A percentile compares a stretch with the other conserved stretches of the same genome.
phyloP scores from a whole-genome alignment of 2,329 filamentous ascomycete species.

The Thelonectria discophora region DNA sequence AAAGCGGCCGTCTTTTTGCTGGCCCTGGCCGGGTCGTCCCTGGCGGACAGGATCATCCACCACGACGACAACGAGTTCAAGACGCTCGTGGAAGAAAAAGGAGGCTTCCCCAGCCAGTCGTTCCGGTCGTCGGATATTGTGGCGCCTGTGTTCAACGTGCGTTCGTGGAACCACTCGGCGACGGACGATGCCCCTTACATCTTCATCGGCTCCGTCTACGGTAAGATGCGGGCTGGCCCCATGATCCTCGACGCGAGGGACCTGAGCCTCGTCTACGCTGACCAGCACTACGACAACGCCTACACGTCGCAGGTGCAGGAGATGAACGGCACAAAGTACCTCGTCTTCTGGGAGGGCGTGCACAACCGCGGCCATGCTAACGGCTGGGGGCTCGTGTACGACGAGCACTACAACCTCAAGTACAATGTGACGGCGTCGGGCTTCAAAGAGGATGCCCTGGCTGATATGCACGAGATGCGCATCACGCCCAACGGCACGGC shows the following conservation, averaged over 20 bases:
- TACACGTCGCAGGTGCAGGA: slow-evolving; percentile 43
- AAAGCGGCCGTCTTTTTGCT: slow-evolving; percentile 13
- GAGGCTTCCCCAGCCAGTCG: slow-evolving; percentile 44
- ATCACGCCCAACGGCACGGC: slow-evolving; percentile 53
- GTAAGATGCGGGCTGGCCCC: slow-evolving; percentile 41
- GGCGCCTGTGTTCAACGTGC: slow-evolving; percentile 48
- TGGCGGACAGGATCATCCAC: slow-evolving; percentile 42
- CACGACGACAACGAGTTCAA: slow-evolving; percentile 43
- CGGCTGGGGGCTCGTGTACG: slow-evolving; percentile 45
- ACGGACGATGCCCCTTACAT: slow-evolving; percentile 45
- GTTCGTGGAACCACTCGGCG: slow-evolving; percentile 40
- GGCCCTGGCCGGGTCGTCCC: slow-evolving; percentile 18
- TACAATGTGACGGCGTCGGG: slow-evolving; percentile 51
- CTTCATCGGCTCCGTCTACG: slow-evolving; percentile 45
- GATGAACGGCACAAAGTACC: slow-evolving; percentile 44
- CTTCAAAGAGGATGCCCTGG: slow-evolving; percentile 43
- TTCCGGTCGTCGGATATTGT: slow-evolving; percentile 46
- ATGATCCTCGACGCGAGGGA: slow-evolving; percentile 49
- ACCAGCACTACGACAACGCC: slow-evolving; percentile 43
- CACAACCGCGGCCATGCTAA: slow-evolving; percentile 42
- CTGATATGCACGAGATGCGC: slow-evolving; percentile 55
- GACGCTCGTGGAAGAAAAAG: slow-evolving; percentile 35
- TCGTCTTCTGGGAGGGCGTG: slow-evolving; percentile 49
- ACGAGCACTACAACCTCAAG: slow-evolving; percentile 48
- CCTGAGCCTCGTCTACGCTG: slow-evolving; percentile 50